Evolutionary conservation across 352 stramenopile genomes (phyloP), one percentile per base, ranked within the genome.

Genomic region (Phytophthora sp.): DNA sequence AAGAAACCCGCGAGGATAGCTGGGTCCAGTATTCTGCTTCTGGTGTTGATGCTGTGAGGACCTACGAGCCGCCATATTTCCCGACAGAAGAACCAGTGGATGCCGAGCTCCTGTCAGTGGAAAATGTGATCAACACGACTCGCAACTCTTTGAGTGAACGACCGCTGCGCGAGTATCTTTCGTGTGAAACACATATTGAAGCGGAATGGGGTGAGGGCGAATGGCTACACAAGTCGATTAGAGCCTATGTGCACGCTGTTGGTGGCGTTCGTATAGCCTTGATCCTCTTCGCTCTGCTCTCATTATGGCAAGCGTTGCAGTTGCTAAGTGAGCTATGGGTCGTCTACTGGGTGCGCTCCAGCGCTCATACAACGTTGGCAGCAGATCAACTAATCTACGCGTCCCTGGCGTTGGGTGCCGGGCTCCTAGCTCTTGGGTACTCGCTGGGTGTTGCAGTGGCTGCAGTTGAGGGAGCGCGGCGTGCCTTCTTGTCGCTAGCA

Each of bases 321-420:
- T 79, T 98, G 5, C 31, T 83, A 5, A 95, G 87, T 38, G 95
- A 96, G 48, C 87, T 96, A 57, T 99, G 92, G 89, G 59, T 99
- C 7, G 95, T 86, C 10, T 87, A 94, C 66, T 98, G 95, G 91
- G 87, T 91, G 4, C 76, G 58, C 37, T 66, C 72, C 20, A 77
- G 45, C 51, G 54, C 30, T 28, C 87, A 92, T 11, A 77, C 91
- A 28, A 75, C 87, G 7, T 97, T 92, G 30, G 97, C 38, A 64
- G 66, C 26, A 35, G 84, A 89, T 61, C 45, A 93, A 46, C 54
- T 76, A 45, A 83, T 92, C 41, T 93, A 92, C 62, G 66, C 66
- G 10, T 77, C 57, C 0, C 67, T 94, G 34, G 85, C 75, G 18
- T 48, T 89, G 24, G 63, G 71, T 34, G 72, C 76, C 26, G 76